phyloP scores from a whole-genome alignment of 192 early-diverging fungal genomes.

The Backusella psychrophila region DNA sequence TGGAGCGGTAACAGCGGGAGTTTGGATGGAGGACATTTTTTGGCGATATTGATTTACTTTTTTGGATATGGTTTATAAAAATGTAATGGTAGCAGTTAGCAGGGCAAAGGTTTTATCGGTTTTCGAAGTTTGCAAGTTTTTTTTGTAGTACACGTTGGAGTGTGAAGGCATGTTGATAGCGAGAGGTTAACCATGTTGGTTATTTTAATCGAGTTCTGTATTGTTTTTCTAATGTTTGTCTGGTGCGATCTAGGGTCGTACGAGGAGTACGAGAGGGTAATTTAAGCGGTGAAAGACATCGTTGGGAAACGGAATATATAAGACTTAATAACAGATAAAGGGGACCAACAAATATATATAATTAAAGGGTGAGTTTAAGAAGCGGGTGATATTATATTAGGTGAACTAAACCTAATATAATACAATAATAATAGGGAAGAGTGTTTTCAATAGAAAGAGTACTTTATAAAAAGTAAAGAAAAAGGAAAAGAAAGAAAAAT shows the following conservation, averaged over 20 bases:
- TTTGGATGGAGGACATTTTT: slow-evolving; percentile 20
- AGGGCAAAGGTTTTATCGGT: slow-evolving; percentile 6
- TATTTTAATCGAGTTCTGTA: slow-evolving; percentile 14
- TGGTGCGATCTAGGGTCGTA: slow-evolving; percentile 18
- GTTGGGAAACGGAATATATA: slow-evolving; percentile 1
- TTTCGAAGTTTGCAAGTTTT: slow-evolving; percentile 27
- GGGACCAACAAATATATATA: slow-evolving; percentile 10
- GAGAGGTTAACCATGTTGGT: slow-evolving; percentile 23
- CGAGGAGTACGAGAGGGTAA: slow-evolving; percentile 1
- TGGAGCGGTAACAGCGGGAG: slow-evolving; percentile 9
- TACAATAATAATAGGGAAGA: not conserved
- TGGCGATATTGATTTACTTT: not conserved
- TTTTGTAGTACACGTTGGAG: slow-evolving; percentile 20
- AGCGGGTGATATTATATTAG: slow-evolving; percentile 1
- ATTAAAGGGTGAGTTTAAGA: not conserved
- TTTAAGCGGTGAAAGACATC: slow-evolving; percentile 26
- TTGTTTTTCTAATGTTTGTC: not conserved
- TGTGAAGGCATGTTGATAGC: slow-evolving; percentile 21
- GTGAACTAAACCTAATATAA: slow-evolving; percentile 3
- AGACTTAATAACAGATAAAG: not conserved
- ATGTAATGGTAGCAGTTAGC: not conserved
- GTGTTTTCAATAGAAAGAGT: not conserved
- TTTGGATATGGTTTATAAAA: not conserved
- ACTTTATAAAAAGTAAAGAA: not conserved
- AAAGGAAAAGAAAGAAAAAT: not conserved